A percentile compares a stretch with the other conserved stretches of the same genome.
These are phyloP conservation scores for Fusarium palustre DNA, from an alignment of 2,329 filamentous ascomycete genomes.

Conservation along the genomic window DNA sequence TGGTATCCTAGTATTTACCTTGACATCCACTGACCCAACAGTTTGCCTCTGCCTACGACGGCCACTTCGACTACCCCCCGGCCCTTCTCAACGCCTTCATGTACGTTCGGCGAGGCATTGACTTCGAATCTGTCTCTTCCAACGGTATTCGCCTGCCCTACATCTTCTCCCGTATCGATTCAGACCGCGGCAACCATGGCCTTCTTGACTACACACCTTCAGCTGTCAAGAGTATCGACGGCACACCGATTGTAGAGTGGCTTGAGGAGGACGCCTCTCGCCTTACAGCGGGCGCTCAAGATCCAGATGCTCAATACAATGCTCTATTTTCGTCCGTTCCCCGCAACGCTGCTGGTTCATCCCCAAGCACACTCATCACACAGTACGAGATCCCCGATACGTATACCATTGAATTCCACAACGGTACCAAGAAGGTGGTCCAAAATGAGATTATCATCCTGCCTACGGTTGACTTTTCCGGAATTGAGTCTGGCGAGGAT, in stretches of 20 bases:
- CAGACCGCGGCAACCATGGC: slow-evolving; percentile 26
- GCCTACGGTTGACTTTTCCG: slow-evolving; percentile 31
- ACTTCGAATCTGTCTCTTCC: slow-evolving; percentile 35
- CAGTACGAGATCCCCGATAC: slow-evolving; percentile 43
- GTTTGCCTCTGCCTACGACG: slow-evolving; percentile 41
- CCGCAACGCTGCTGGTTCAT: slow-evolving; percentile 16
- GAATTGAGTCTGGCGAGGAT: slow-evolving; percentile 40
- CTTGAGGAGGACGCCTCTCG: slow-evolving; percentile 41
- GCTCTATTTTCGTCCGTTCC: slow-evolving; percentile 34
- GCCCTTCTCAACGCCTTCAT: slow-evolving; percentile 40
- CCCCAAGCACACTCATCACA: slow-evolving; percentile 15
- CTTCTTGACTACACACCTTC: slow-evolving; percentile 39
- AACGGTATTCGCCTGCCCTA: slow-evolving; percentile 34
- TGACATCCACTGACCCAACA: slow-evolving; percentile 5
- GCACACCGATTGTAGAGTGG: slow-evolving; percentile 37
- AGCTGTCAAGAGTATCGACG: slow-evolving; percentile 41
- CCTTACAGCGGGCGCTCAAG: slow-evolving; percentile 30
- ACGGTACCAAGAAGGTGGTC: slow-evolving; percentile 31
- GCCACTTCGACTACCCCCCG: slow-evolving; percentile 44
- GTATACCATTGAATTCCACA: slow-evolving; percentile 41
- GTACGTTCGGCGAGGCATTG: slow-evolving; percentile 30
- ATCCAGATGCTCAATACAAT: slow-evolving; percentile 46
- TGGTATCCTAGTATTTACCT: neutral
- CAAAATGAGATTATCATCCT: slow-evolving; percentile 30
- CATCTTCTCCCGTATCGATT: slow-evolving; percentile 38